A percentile compares a stretch with the other conserved stretches of the same genome.
These are phyloP conservation scores for Vanrija humicola DNA, from an alignment of 1,284 basidiomycete genomes.

Conservation along the genomic window DNA sequence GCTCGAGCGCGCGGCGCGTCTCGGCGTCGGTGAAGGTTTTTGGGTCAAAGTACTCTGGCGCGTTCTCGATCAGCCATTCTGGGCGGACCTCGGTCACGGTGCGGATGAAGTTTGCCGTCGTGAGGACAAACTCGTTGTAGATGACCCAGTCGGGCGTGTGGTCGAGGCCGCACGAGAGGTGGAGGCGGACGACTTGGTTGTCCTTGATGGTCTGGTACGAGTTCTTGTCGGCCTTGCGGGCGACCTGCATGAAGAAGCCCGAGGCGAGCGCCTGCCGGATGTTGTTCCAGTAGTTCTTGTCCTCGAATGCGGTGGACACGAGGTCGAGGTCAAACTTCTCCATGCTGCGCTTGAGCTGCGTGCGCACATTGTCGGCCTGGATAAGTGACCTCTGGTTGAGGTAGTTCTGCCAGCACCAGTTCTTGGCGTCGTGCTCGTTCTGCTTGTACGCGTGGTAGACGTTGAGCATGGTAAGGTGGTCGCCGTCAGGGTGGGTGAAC, in stretches of 20 bases:
- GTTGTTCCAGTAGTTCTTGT: slow-evolving; percentile 71
- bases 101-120: slow-evolving; percentile 79
- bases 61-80: slow-evolving; percentile 87
- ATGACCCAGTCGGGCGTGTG: slow-evolving; percentile 94
- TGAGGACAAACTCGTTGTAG: slow-evolving; percentile 97
- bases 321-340: slow-evolving; percentile 81
- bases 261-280: slow-evolving; percentile 82
- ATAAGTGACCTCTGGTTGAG: slow-evolving; percentile 76
- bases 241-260: slow-evolving; percentile 98
- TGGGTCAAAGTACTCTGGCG: slow-evolving; percentile 63
- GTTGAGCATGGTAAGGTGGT: slow-evolving; percentile 92
- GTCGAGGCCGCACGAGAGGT: slow-evolving; percentile 89
- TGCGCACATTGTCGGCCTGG: slow-evolving; percentile 94
- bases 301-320: slow-evolving; percentile 67
- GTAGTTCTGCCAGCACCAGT: slow-evolving; percentile 93
- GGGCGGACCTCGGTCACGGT: slow-evolving; percentile 84
- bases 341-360: slow-evolving; percentile 88
- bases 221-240: slow-evolving; percentile 87
- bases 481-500: slow-evolving; percentile 88
- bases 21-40: slow-evolving; percentile 42
- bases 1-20: slow-evolving; percentile 37
- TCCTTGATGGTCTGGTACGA: slow-evolving; percentile 88
- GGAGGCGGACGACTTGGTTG: slow-evolving; percentile 85
- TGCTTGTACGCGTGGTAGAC: slow-evolving; percentile 90
- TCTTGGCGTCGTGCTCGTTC: slow-evolving; percentile 67